Evolutionary conservation across 495 filamentous ascomycete genomes (phyloP).

Genomic region (Copromyces sp.): DNA sequence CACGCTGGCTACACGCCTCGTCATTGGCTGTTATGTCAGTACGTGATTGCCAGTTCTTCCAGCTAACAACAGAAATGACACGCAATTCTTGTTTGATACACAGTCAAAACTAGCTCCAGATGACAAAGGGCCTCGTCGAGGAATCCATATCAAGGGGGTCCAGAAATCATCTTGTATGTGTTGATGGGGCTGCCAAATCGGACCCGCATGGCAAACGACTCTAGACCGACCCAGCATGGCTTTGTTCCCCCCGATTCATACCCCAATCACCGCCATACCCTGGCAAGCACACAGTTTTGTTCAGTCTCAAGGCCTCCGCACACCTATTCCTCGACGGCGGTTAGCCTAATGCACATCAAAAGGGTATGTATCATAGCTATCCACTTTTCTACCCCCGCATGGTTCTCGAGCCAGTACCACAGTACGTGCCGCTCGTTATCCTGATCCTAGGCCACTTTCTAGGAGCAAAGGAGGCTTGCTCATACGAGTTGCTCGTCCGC

Average conservation of each 20-base stretch:
- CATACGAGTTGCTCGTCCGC: not conserved
- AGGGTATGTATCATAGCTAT: not conserved
- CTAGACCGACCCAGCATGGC: not conserved
- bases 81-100: not conserved
- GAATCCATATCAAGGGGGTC: not conserved
- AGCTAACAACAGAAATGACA: not conserved
- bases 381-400: not conserved
- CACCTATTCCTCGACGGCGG: not conserved
- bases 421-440: not conserved
- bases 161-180: not conserved
- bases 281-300: not conserved
- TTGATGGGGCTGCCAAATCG: not conserved
- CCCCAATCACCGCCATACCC: not conserved
- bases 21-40: not conserved
- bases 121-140: not conserved
- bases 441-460: not conserved
- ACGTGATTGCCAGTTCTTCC: not conserved
- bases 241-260: not conserved
- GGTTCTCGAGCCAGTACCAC: not conserved
- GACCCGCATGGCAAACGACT: not conserved
- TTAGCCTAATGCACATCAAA: not conserved
- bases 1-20: not conserved
- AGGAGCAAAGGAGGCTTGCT: constrained; percentile 6
- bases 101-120: not conserved
- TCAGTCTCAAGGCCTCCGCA: not conserved